These are phyloP conservation scores for Yarrowia sp. DNA, from an alignment of 805 yeast species.

Conservation along the genomic window DNA sequence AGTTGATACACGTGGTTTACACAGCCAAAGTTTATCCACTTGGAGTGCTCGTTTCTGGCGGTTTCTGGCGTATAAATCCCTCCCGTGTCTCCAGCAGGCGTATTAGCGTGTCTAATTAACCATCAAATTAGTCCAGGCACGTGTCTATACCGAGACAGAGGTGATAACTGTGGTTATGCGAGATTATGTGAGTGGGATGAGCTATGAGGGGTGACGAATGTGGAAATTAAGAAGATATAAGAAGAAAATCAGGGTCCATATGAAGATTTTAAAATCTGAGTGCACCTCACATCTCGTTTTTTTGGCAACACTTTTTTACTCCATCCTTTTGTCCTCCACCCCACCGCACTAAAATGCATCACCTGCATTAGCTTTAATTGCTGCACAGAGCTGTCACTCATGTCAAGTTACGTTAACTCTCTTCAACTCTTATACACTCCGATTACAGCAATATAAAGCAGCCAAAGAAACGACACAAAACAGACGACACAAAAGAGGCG, in stretches of 20 bases:
- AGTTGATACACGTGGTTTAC: too few relatives aligned
- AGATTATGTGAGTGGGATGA: not conserved
- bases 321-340: not conserved
- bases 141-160: not conserved
- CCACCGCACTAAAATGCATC: not conserved
- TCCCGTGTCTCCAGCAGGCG: too few relatives aligned
- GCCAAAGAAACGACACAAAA: too few relatives aligned
- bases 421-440: not conserved
- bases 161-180: not conserved
- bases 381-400: not conserved
- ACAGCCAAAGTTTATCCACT: constrained; percentile 13
- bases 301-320: too few relatives aligned
- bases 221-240: too few relatives aligned
- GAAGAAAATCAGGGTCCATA: too few relatives aligned
- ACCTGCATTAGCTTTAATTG: constrained; percentile 14
- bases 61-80: too few relatives aligned
- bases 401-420: not conserved
- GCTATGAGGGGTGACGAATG: too few relatives aligned
- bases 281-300: too few relatives aligned
- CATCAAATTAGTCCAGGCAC: constrained; percentile 3
- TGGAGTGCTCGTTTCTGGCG: too few relatives aligned
- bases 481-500: too few relatives aligned
- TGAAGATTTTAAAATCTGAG: too few relatives aligned
- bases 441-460: not conserved
- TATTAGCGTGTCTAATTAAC: not conserved